Evolutionary conservation across 1,284 basidiomycete species (phyloP).

Genomic region (Ceratorhiza oryzae-sativae): DNA sequence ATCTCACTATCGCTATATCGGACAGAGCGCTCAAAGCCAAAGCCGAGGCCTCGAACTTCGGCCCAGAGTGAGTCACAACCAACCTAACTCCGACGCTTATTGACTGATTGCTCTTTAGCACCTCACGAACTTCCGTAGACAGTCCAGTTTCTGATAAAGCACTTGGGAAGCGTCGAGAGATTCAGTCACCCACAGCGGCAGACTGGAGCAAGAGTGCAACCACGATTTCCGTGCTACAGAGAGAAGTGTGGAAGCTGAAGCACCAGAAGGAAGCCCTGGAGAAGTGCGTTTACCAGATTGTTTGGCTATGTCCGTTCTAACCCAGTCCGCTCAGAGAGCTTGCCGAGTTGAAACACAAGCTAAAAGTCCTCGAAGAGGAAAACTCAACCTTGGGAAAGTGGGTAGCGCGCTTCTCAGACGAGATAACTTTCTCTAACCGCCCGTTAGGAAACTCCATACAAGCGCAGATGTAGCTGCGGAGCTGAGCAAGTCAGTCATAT

Average conservation of each 20-base stretch:
- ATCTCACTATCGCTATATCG: not conserved
- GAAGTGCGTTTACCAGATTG: not conserved
- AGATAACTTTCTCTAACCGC: not conserved
- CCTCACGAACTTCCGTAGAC: not conserved
- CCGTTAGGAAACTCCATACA: slow-evolving; percentile 10
- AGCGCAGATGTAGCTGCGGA: slow-evolving; percentile 32
- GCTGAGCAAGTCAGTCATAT: not conserved
- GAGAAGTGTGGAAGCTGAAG: slow-evolving; percentile 8
- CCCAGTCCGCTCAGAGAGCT: not conserved
- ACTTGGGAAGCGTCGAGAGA: not conserved
- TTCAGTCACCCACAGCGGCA: not conserved
- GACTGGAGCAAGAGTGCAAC: slow-evolving; percentile 11
- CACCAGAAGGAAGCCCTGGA: not conserved
- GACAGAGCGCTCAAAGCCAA: slow-evolving; percentile 15
- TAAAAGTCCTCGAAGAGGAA: slow-evolving; percentile 2
- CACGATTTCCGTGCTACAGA: slow-evolving; percentile 1
- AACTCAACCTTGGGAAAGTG: slow-evolving; percentile 10
- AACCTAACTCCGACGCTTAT: not conserved
- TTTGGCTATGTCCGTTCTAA: not conserved
- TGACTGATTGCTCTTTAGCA: not conserved
- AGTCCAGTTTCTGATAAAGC: not conserved
- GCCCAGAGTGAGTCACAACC: not conserved
- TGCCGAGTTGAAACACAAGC: not conserved
- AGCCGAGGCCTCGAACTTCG: not conserved
- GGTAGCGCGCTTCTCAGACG: not conserved